Base-by-base conservation (phyloP, 2,329 filamentous ascomycete species). In the Fusarium virguliforme region DNA sequence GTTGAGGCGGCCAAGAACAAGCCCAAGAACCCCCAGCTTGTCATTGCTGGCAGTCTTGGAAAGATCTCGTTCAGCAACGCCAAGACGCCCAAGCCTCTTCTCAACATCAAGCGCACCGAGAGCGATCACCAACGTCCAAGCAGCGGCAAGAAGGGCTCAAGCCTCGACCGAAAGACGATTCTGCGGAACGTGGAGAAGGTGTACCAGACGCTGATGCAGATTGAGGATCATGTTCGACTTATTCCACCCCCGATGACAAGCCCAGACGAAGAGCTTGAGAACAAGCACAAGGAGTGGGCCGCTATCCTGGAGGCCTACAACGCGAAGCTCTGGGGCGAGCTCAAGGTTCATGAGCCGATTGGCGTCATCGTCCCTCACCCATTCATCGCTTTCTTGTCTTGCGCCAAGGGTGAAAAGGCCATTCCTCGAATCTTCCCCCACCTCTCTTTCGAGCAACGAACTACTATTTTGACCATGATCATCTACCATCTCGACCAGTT, bases 51-150 rank as follows among this genome's bases (percentile, higher is more conserved):
- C 28, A 98, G 94, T 77, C 84, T 99, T 55, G 96, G 96, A 72
- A 99, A 98, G 85, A 99, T 99, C 64, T 97, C 95, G 0, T 99
- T 98, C 84, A 98, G 95, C 85, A 99, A 99, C 77, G 94, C 96
- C 53, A 99, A 98, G 85, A 97, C 96, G 0, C 96, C 96, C 0
- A 96, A 97, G 81, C 94, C 95, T 15, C 85, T 98, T 63, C 90
- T 99, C 55, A 99, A 97, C 80, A 95, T 99, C 84, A 98, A 97
- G 85, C 92, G 95, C 34, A 86, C 89, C 22, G 95, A 98, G 56
- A 88, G 90, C 48, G 88, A 91, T 62, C 78, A 82, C 30, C 85
- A 88, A 59, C 85, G 87, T 30, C 84, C 88, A 24, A 80, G 81
- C 54, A 86, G 83, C 65, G 82, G 84, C 43, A 87, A 86, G 72